Conservation (phyloP, 73 alveolate genomes). For the Paramecium sexaurelia region DNA sequence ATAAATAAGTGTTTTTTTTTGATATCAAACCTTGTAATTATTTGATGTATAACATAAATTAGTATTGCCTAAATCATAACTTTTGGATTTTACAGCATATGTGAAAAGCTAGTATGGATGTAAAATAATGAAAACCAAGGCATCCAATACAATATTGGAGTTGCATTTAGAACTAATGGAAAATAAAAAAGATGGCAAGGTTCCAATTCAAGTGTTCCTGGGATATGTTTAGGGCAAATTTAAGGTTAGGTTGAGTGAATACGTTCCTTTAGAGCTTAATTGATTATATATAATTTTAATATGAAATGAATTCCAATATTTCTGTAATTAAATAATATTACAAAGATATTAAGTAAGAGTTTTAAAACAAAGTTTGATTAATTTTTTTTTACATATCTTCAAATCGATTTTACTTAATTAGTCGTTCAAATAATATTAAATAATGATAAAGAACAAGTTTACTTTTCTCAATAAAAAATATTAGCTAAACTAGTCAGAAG, state of each 20-base stretch:
- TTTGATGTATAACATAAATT: not conserved
- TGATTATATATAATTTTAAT: not conserved
- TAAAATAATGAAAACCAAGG: not conserved
- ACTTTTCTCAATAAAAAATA: not conserved
- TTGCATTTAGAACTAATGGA: not conserved
- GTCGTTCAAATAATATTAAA: not conserved
- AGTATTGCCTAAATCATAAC: not conserved
- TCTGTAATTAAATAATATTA: too few relatives aligned
- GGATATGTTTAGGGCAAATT: not conserved
- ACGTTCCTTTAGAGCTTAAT: not conserved
- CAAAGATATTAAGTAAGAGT: too few relatives aligned
- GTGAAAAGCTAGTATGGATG: not conserved
- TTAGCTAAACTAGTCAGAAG: not conserved
- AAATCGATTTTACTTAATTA: not conserved
- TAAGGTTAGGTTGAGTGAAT: not conserved
- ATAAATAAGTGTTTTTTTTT: not conserved
- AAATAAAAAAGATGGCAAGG: not conserved
- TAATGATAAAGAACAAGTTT: not conserved
- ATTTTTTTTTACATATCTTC: not conserved
- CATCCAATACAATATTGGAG: not conserved
- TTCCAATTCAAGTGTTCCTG: not conserved
- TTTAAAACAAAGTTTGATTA: not conserved
- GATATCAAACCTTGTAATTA: not conserved
- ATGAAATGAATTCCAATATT: not conserved
- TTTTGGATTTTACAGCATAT: not conserved